phyloP scores from a whole-genome alignment of 1,139 yeast genomes.

The Debaryomyces udenii region DNA sequence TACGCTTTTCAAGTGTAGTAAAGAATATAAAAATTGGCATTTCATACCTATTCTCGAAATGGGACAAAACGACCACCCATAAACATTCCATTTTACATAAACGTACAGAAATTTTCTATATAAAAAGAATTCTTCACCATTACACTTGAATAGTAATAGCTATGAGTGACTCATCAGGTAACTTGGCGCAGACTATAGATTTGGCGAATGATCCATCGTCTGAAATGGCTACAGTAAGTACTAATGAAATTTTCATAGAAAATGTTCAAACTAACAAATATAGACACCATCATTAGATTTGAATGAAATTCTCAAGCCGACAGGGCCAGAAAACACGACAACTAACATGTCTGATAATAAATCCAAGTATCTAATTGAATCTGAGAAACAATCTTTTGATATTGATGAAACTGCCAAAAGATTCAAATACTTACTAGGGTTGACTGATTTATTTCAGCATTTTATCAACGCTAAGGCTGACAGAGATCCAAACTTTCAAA shows the following conservation, averaged over 20 bases:
- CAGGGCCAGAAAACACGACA: conserved; percentile 10
- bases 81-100: conserved; percentile 7
- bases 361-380: conserved; percentile 47
- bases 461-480: conserved; percentile 69
- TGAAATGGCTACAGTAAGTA: conserved; percentile 6
- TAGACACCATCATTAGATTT: conserved; percentile 25
- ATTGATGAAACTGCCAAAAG: conserved; percentile 60
- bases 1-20: too few species aligned
- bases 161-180: conserved; percentile 9
- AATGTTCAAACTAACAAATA: conserved; percentile 9
- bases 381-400: conserved; percentile 52
- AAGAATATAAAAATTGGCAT: too few species aligned
- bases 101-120: not conserved
- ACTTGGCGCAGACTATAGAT: conserved; percentile 8
- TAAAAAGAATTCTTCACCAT: not conserved
- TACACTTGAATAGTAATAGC: not conserved
- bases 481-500: conserved; percentile 60
- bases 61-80: conserved; percentile 10
- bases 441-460: conserved; percentile 69
- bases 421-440: conserved; percentile 64
- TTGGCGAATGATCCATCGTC: conserved; percentile 5
- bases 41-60: conserved; percentile 7
- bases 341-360: conserved; percentile 22
- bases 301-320: conserved; percentile 18
- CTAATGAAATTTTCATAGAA: not conserved